Conservation (phyloP, 768 basidiomycete genomes). For the Chiua virens region DNA sequence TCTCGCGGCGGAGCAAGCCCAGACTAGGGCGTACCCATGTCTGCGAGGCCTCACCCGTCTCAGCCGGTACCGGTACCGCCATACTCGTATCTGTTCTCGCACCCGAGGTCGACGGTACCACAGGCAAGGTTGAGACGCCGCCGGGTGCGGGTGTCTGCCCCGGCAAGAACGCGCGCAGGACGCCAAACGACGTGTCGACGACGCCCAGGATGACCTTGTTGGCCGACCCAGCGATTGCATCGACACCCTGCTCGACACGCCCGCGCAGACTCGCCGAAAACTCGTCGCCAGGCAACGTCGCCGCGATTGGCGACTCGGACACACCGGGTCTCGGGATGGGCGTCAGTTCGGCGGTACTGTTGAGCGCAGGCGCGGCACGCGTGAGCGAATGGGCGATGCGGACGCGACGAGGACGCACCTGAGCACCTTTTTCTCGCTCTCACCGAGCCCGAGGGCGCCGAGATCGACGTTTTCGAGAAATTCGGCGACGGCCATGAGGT, state of each 20-base stretch:
- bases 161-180: conserved; percentile 76
- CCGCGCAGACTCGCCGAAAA: conserved; percentile 60
- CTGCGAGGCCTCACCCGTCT: not conserved
- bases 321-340: conserved; percentile 68
- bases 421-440: conserved; percentile 53
- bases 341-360: conserved; percentile 73
- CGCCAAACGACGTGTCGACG: conserved; percentile 87
- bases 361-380: not conserved
- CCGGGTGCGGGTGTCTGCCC: conserved; percentile 26
- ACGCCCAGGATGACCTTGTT: conserved; percentile 78
- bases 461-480: conserved; percentile 95
- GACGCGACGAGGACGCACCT: conserved; percentile 42
- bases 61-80: too few relatives aligned
- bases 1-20: conserved; percentile 70
- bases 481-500: conserved; percentile 92
- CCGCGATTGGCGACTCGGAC: conserved; percentile 42
- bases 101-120: not conserved
- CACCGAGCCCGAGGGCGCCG: conserved; percentile 62
- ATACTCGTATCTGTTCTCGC: not conserved
- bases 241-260: conserved; percentile 78
- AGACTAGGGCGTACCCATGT: conserved; percentile 45
- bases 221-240: conserved; percentile 79
- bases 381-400: not conserved
- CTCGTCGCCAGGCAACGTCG: conserved; percentile 43
- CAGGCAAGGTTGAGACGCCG: too few relatives aligned